Evolutionary conservation across 2,329 filamentous ascomycete species (phyloP), one percentile per base, ranked within the genome.

Genomic region (Calonectria ilicicola): DNA sequence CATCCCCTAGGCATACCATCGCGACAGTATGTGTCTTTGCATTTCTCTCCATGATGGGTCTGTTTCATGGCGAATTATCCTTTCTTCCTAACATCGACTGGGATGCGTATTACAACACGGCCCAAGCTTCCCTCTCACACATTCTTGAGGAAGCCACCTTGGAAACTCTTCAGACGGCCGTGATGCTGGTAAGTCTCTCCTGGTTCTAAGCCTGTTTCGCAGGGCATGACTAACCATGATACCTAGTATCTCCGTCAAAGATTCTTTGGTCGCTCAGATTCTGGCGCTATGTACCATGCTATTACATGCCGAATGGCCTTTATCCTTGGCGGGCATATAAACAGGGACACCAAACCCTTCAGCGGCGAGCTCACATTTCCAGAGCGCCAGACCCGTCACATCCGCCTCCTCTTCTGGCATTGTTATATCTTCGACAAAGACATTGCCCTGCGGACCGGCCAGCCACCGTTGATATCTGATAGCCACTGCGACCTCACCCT

Each of bases 391-490:
- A 76, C 80, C 46, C 74, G 78, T 12, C 81, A 85, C 46, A 74
- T 85, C 0, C 81, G 85, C 1, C 75, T 80, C 21, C 67, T 90
- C 0, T 91, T 90, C 75, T 91, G 89, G 88, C 74, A 90, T 9
- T 86, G 86, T 74, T 90, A 89, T 72, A 82, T 81, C 3, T 77
- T 88, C 21, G 89, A 91, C 74, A 90, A 89, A 73, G 89, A 90
- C 42, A 83, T 90, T 19, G 82, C 87, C 0, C 82, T 91, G 1
- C 85, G 89, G 4, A 88, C 86, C 0, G 87, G 88, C 1, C 87
- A 88, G 67, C 88, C 88, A 0, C 88, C 88, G 4, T 80, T 82
- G 2, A 85, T 72, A 26, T 29, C 21, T 21, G 64, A 51, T 27
- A 56, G 64, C 12, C 64, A 58, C 10, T 72, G 69, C n/a, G 69